A percentile compares a stretch with the other conserved stretches of the same genome.
phyloP scores from a whole-genome alignment of 768 basidiomycete genomes.

The Termitomyces sp. region DNA sequence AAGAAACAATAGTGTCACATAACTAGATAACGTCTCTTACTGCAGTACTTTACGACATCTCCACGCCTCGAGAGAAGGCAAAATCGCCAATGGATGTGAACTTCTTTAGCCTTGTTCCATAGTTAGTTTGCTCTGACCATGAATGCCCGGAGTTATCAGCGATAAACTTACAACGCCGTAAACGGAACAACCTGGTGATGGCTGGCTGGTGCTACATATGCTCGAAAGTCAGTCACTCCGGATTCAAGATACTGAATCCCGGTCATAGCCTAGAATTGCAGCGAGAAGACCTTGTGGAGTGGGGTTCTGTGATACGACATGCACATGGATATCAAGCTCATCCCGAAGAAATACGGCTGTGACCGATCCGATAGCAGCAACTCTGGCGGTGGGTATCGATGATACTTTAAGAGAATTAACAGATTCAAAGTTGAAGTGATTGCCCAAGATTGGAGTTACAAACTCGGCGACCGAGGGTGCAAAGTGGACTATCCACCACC shows the following conservation, averaged over 20 bases:
- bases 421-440: slow-evolving; percentile 35
- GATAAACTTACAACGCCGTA: no score
- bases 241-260: slow-evolving; percentile 3
- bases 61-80: background rate
- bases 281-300: slow-evolving; percentile 43
- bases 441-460: slow-evolving; percentile 42
- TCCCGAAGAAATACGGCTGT: slow-evolving; percentile 48
- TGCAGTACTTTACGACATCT: background rate
- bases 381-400: background rate
- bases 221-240: background rate
- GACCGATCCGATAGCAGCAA: slow-evolving; percentile 60
- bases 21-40: background rate
- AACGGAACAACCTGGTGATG: background rate
- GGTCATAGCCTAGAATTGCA: slow-evolving; percentile 19
- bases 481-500: slow-evolving; percentile 73
- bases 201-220: background rate
- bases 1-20: background rate
- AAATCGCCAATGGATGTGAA: background rate
- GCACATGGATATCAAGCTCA: slow-evolving; percentile 40
- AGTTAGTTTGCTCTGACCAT: background rate
- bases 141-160: background rate
- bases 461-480: slow-evolving; percentile 67
- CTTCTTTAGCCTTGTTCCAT: background rate
- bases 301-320: slow-evolving; percentile 51
- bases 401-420: background rate